Conservation (phyloP, 805 yeast species). For the Yamadazyma philogaea region DNA sequence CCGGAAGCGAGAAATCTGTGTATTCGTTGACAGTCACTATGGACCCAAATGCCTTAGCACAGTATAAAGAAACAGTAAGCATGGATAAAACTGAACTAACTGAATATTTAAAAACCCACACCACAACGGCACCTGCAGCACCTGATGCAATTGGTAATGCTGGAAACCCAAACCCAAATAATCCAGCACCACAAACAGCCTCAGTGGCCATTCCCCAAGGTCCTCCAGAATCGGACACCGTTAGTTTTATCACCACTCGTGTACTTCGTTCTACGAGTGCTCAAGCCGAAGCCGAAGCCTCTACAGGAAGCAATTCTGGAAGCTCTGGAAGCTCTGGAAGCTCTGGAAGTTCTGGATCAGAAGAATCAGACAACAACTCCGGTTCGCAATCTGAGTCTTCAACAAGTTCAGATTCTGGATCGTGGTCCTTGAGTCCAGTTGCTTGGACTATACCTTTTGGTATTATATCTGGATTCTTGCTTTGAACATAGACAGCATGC, state of each 20-base stretch:
- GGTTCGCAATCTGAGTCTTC: too few relatives aligned
- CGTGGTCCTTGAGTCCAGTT: neutral
- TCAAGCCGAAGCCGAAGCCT: constrained; percentile 4
- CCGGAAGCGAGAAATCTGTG: constrained; percentile 7
- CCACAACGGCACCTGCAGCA: constrained; percentile 14
- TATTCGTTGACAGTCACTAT: constrained; percentile 14
- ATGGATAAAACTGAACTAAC: constrained; percentile 12
- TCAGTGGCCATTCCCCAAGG: constrained; percentile 16
- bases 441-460: neutral
- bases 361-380: neutral
- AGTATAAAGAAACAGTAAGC: constrained; percentile 10
- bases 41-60: constrained; percentile 13
- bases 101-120: constrained; percentile 10
- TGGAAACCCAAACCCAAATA: constrained; percentile 17
- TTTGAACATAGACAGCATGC: neutral
- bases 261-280: constrained; percentile 21
- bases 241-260: constrained; percentile 32
- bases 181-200: constrained; percentile 15
- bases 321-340: neutral
- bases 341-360: neutral
- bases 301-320: neutral
- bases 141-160: constrained; percentile 10
- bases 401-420: constrained; percentile 1
- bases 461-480: neutral
- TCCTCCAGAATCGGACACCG: constrained; percentile 18